A percentile compares a stretch with the other conserved stretches of the same genome.
phyloP scores from a whole-genome alignment of 140 eudicot genomes.

The Ambrosia hybrid region DNA sequence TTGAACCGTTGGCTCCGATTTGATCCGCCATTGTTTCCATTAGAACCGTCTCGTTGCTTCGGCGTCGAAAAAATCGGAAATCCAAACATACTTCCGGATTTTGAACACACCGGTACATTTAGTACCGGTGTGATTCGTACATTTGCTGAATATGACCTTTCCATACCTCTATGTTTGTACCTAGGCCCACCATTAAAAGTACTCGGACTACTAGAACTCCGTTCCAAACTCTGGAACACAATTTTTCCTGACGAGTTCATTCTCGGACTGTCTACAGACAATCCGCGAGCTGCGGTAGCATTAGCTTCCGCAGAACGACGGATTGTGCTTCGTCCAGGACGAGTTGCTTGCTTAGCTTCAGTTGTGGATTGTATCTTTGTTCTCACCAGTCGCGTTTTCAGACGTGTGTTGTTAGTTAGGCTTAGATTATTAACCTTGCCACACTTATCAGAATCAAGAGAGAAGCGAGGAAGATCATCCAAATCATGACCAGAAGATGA shows the following conservation, averaged over 20 bases:
- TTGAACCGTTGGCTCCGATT: constrained; percentile 27
- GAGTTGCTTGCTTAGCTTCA: constrained; percentile 27
- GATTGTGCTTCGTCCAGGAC: constrained; percentile 40
- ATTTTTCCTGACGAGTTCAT: constrained; percentile 88
- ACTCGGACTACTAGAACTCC: constrained; percentile 95
- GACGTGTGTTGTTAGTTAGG: constrained; percentile 30
- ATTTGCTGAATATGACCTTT: constrained; percentile 85
- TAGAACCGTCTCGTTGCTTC: constrained; percentile 32
- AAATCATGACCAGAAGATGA: constrained; percentile 67
- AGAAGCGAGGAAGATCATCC: constrained; percentile 71
- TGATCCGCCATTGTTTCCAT: constrained; percentile 29
- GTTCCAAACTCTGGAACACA: constrained; percentile 74
- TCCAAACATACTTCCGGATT: constrained; percentile 65
- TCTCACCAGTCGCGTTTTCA: constrained; percentile 51
- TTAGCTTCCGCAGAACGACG: constrained; percentile 46
- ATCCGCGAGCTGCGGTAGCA: constrained; percentile 25
- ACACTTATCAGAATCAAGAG: constrained; percentile 28
- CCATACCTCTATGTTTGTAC: constrained; percentile 65
- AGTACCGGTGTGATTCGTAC: constrained; percentile 82
- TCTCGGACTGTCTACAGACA: constrained; percentile 78
- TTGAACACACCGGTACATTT: constrained; percentile 85
- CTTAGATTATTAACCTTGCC: background rate
- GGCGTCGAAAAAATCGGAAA: constrained; percentile 58
- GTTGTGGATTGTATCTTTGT: constrained; percentile 22
- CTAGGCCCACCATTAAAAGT: constrained; percentile 81